phyloP scores from a whole-genome alignment of 2,329 filamentous ascomycete genomes.

The Microdochium trichocladiopsis region DNA sequence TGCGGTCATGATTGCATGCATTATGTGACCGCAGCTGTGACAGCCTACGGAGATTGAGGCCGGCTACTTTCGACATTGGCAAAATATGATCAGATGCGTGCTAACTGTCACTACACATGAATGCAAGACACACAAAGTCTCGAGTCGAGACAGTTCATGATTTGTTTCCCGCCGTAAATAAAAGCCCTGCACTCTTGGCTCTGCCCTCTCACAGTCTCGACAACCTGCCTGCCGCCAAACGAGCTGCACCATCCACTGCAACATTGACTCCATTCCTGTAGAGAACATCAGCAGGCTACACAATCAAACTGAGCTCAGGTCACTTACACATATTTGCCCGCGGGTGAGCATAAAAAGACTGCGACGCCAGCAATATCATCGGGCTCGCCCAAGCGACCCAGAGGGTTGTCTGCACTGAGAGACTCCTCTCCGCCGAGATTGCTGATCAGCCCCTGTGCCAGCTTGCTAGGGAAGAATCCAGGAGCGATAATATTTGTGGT shows the following conservation, averaged over 20 bases:
- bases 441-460: conserved; percentile 59
- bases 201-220: conserved; percentile 18
- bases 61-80: no score
- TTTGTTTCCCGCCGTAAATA: no score
- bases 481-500: conserved; percentile 62
- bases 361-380: conserved; percentile 56
- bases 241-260: conserved; percentile 23
- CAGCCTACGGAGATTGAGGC: no score
- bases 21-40: no score
- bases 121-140: no score
- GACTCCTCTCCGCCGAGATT: conserved; percentile 47
- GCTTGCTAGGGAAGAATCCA: conserved; percentile 63
- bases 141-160: no score
- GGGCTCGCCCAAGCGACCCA: conserved; percentile 44
- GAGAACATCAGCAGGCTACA: conserved; percentile 3
- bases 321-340: conserved; percentile 40
- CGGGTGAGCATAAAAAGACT: conserved; percentile 48
- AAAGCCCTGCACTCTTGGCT: no score
- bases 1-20: no score
- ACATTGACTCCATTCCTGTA: conserved; percentile 27
- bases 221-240: conserved; percentile 18
- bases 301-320: no score
- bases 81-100: conserved; percentile 2
- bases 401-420: conserved; percentile 42
- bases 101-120: no score